These are phyloP conservation scores for Ichthyophthirius multifiliis DNA, from an alignment of 169 alveolate genomes.

Conservation along the genomic window DNA sequence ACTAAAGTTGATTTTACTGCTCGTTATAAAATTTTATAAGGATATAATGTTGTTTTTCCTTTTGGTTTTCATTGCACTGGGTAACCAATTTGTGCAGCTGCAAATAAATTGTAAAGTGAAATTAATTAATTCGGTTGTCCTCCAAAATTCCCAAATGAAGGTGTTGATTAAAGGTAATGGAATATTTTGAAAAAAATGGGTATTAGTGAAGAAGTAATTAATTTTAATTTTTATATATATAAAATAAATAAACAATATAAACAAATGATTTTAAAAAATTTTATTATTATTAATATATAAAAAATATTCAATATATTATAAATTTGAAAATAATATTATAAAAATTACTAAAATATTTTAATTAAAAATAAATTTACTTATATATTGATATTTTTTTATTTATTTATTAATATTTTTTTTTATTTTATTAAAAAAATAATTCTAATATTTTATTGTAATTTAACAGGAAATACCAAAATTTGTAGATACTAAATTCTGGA, in stretches of 20 bases:
- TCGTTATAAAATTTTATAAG: constrained; percentile 93
- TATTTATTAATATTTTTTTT: too few relatives aligned
- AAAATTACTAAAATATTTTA: too few relatives aligned
- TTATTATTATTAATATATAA: too few relatives aligned
- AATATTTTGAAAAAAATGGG: constrained; percentile 84
- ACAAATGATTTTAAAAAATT: too few relatives aligned
- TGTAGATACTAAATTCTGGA: constrained; percentile 96
- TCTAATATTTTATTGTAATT: constrained; percentile 89
- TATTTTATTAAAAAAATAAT: too few relatives aligned
- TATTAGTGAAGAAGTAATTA: constrained; percentile 14
- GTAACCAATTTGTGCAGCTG: constrained; percentile 98
- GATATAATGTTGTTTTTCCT: constrained; percentile 96
- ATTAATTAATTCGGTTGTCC: constrained; percentile 60
- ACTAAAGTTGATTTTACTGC: constrained; percentile 97
- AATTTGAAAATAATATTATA: too few relatives aligned
- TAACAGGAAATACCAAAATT: constrained; percentile 95
- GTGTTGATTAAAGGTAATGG: constrained; percentile 80
- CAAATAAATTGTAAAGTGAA: constrained; percentile 90
- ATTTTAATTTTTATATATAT: constrained; percentile 10
- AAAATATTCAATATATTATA: too few relatives aligned
- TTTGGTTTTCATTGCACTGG: constrained; percentile 99
- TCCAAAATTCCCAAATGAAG: constrained; percentile 54
- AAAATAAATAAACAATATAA: too few relatives aligned
- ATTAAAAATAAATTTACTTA: too few relatives aligned
- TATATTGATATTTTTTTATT: too few relatives aligned